Conservation (phyloP, 345 rosid genomes). For the Eucalyptus regnans region DNA sequence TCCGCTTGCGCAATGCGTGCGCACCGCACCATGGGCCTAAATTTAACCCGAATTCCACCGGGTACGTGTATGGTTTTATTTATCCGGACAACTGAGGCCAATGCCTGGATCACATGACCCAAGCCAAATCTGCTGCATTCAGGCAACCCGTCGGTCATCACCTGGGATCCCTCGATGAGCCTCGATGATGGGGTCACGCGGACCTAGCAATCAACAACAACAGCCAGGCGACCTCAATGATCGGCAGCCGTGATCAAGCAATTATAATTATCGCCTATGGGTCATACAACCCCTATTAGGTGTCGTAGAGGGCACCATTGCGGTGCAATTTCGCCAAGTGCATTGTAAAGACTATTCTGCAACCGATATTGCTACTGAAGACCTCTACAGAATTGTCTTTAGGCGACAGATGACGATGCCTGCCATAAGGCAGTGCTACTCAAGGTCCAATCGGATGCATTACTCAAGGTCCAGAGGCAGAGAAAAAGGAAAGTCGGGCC, state of each 20-base stretch:
- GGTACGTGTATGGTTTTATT: not conserved
- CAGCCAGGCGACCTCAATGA: too few species aligned
- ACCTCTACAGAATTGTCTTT: not conserved
- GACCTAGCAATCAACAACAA: not conserved
- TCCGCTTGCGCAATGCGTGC: not conserved
- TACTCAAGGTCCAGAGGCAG: not conserved
- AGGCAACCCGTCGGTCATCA: not conserved
- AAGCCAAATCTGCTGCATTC: not conserved
- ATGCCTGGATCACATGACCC: not conserved
- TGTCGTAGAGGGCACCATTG: not conserved
- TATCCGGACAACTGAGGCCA: not conserved
- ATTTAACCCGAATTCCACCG: not conserved
- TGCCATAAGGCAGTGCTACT: not conserved
- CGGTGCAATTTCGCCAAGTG: not conserved
- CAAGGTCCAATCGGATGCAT: not conserved
- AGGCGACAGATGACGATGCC: not conserved
- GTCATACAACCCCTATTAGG: too few species aligned
- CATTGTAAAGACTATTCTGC: not conserved
- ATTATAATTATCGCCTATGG: not conserved
- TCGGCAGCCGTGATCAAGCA: not conserved
- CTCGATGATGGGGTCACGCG: rapidly evolving
- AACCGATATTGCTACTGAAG: not conserved
- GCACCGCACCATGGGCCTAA: too few species aligned
- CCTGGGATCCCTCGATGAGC: not conserved
- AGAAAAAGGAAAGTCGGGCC: not conserved